phyloP scores from a whole-genome alignment of 176 grass and related monocot genomes.

The Pontederia crassipes region DNA sequence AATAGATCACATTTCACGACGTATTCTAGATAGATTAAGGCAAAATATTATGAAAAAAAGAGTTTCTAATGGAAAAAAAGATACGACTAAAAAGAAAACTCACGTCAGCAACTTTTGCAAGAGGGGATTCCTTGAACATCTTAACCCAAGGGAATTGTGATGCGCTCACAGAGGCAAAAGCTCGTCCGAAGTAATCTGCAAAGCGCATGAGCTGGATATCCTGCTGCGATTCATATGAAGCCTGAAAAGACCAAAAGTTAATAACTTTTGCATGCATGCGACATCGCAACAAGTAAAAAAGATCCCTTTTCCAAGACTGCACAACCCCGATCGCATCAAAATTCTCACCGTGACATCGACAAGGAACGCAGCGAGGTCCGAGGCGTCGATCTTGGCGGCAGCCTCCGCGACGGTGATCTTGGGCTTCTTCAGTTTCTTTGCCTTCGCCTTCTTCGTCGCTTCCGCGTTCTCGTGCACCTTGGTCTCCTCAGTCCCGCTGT shows the following conservation, averaged over 20 bases:
- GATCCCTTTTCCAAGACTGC: slow-evolving; percentile 14
- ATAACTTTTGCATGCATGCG: slow-evolving; percentile 3
- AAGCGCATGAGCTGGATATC: slow-evolving; percentile 96
- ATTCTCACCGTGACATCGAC: slow-evolving; percentile 62
- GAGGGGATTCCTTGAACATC: slow-evolving; percentile 79
- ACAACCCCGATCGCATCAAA: slow-evolving; percentile 27
- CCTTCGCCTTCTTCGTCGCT: slow-evolving; percentile 45
- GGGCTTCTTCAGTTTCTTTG: slow-evolving; percentile 69
- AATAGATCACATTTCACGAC: not conserved
- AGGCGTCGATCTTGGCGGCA: slow-evolving; percentile 52
- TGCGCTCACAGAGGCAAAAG: slow-evolving; percentile 51
- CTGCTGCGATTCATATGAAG: slow-evolving; percentile 63
- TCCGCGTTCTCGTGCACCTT: slow-evolving; percentile 23
- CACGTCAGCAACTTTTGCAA: slow-evolving; percentile 80
- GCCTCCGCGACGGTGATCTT: slow-evolving; percentile 79
- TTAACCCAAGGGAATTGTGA: slow-evolving; percentile 79
- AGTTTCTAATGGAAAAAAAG: not conserved
- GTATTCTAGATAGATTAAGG: not conserved
- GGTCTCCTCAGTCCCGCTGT: slow-evolving; percentile 6
- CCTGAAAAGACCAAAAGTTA: slow-evolving; percentile 22
- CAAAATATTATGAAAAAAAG: not conserved
- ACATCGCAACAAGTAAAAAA: slow-evolving; percentile 15
- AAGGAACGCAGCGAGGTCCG: slow-evolving; percentile 49
- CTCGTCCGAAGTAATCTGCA: slow-evolving; percentile 80
- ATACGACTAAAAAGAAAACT: slow-evolving; percentile 14